phyloP scores from a whole-genome alignment of 768 basidiomycete species.

The Kwoniella europaea region DNA sequence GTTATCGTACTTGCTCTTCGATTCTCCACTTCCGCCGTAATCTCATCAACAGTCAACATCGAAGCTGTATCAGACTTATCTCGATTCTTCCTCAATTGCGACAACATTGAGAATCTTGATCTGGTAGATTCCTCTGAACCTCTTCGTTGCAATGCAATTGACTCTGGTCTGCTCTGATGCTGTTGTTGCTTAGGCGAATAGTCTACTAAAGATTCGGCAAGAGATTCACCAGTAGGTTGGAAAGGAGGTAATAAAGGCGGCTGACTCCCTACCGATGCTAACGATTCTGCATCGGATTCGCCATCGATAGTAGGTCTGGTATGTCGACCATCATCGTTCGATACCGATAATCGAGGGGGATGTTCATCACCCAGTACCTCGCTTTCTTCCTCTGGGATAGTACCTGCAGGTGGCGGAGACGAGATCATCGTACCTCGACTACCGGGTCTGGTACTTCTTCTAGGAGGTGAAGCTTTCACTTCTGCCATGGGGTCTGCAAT shows the following conservation, averaged over 20 bases:
- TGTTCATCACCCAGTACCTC: slow-evolving; percentile 30
- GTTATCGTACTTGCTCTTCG: slow-evolving; percentile 64
- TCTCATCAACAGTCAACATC: slow-evolving; percentile 94
- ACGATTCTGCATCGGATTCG: slow-evolving; percentile 34
- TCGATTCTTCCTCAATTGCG: slow-evolving; percentile 55
- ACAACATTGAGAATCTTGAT: slow-evolving; percentile 68
- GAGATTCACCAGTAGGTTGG: slow-evolving; percentile 65
- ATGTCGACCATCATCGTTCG: slow-evolving; percentile 44
- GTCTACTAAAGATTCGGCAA: slow-evolving; percentile 71
- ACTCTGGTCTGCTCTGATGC: slow-evolving; percentile 60
- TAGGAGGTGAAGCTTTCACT: slow-evolving; percentile 34
- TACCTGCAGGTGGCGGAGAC: slow-evolving; percentile 39
- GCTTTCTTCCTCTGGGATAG: slow-evolving; percentile 50
- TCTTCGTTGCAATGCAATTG: slow-evolving; percentile 52
- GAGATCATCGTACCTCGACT: slow-evolving; percentile 29
- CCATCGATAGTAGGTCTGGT: slow-evolving; percentile 42
- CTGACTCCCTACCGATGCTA: slow-evolving; percentile 29
- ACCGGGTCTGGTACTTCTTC: slow-evolving; percentile 30
- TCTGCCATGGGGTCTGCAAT: slow-evolving; percentile 13
- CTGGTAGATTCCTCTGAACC: slow-evolving; percentile 45
- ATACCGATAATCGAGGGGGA: slow-evolving; percentile 51
- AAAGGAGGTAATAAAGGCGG: slow-evolving; percentile 57
- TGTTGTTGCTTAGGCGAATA: slow-evolving; percentile 35
- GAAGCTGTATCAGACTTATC: slow-evolving; percentile 88
- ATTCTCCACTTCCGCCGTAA: slow-evolving; percentile 88